These are phyloP conservation scores for Rickenella mellea DNA, from an alignment of 768 basidiomycete species.

Conservation along the genomic window DNA sequence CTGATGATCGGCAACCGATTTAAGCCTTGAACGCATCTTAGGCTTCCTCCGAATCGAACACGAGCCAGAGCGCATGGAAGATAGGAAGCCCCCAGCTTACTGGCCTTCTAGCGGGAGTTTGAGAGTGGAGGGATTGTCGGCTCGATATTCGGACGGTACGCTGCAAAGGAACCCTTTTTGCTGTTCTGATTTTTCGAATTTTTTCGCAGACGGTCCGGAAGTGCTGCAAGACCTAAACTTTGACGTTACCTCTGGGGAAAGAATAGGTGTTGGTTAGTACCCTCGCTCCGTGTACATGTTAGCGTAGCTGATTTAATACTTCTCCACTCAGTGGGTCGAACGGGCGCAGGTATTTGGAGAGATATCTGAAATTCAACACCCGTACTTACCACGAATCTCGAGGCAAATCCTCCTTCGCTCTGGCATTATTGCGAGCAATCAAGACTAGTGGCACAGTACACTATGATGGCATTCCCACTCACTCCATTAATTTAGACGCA, in stretches of 20 bases:
- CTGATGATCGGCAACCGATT: background rate
- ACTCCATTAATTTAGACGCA: conserved; percentile 34
- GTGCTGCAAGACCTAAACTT: conserved; percentile 29
- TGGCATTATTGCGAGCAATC: conserved; percentile 50
- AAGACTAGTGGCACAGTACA: conserved; percentile 45
- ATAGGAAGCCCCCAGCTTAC: conserved; percentile 37
- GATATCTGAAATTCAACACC: conserved; percentile 27
- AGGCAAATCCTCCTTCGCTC: conserved; percentile 29
- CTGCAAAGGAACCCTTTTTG: background rate
- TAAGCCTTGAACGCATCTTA: conserved; percentile 29
- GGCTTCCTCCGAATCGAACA: conserved; percentile 39
- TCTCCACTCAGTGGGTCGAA: conserved; percentile 1
- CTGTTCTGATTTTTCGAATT: background rate
- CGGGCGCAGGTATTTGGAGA: conserved; percentile 12
- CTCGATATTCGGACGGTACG: conserved; percentile 22
- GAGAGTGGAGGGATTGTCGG: conserved; percentile 33
- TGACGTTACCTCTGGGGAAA: conserved; percentile 29
- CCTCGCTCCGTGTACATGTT: background rate
- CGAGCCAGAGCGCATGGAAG: conserved; percentile 25
- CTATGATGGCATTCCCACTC: conserved; percentile 41
- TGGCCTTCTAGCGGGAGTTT: conserved; percentile 42
- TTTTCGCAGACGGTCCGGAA: conserved; percentile 26
- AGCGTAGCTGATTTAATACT: background rate
- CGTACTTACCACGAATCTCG: conserved; percentile 11
- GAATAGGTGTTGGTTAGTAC: conserved; percentile 26